Evolutionary conservation across 2,329 filamentous ascomycete species (phyloP).

Genomic region (Cytospora chrysosperma): DNA sequence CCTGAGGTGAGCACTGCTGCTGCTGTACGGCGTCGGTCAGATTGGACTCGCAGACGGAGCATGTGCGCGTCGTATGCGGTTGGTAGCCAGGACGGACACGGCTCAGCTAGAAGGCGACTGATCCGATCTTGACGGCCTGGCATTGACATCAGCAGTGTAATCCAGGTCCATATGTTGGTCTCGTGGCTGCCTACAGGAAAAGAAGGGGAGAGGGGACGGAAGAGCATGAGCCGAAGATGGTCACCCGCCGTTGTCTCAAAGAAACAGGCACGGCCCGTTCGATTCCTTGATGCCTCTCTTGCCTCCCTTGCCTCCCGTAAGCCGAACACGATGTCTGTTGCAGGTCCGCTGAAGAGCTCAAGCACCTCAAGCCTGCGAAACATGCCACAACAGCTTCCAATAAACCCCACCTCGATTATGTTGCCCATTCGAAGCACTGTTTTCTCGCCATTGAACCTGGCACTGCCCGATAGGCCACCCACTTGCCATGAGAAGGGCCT

Average conservation of each 20-base stretch:
- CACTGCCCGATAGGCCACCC: no score
- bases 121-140: background rate
- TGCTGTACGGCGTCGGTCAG: constrained; percentile 15
- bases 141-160: background rate
- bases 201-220: background rate
- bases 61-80: background rate
- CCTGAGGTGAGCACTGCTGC: background rate
- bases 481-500: no score
- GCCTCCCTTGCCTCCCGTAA: background rate
- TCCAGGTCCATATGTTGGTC: background rate
- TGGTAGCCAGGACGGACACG: background rate
- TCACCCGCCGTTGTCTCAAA: background rate
- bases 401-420: background rate
- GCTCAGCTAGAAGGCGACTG: background rate
- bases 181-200: background rate
- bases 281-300: background rate
- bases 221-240: background rate
- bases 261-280: constrained; percentile 8
- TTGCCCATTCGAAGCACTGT: no score
- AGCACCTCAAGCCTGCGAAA: background rate
- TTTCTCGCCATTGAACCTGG: no score
- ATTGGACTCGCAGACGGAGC: constrained; percentile 3
- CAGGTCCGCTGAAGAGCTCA: background rate
- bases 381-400: background rate
- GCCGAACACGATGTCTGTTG: background rate